A percentile compares a stretch with the other conserved stretches of the same genome.
phyloP scores from a whole-genome alignment of 768 basidiomycete species.

The Pleurotus tuber-regium region DNA sequence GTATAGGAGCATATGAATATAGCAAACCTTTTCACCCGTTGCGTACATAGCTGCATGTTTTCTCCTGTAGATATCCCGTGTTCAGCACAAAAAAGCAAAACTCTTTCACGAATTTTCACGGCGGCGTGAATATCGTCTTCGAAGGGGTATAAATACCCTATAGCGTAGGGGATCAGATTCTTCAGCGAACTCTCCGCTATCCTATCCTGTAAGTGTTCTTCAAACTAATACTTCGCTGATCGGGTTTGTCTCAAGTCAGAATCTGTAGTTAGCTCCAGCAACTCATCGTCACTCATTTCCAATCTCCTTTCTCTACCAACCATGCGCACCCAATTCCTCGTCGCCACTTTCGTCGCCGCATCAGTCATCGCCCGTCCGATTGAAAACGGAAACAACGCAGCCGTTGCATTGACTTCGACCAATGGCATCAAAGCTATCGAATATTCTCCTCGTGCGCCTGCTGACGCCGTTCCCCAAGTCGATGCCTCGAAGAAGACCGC shows the following conservation, averaged over 20 bases:
- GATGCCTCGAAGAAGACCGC: neutral
- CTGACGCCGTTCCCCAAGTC: neutral
- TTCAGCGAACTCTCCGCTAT: neutral
- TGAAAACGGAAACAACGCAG: neutral
- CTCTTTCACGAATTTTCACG: too few species aligned
- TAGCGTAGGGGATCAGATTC: neutral
- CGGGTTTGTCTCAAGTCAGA: neutral
- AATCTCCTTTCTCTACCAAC: neutral
- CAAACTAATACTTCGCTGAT: neutral
- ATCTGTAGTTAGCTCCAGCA: neutral
- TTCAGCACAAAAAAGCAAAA: too few species aligned
- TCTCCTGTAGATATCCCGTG: too few species aligned
- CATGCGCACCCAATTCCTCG: slow-evolving; percentile 11
- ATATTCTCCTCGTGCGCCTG: neutral
- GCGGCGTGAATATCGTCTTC: too few species aligned
- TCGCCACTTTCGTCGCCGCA: slow-evolving; percentile 5
- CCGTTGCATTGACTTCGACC: neutral
- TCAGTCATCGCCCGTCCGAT: neutral
- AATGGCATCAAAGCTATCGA: neutral
- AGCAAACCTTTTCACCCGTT: too few species aligned
- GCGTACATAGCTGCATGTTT: too few species aligned
- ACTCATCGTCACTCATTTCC: neutral
- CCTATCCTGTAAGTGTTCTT: neutral
- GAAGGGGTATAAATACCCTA: neutral
- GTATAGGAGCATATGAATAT: too few species aligned